These are phyloP conservation scores for Xylaria sp. DNA, from an alignment of 2,329 filamentous ascomycete genomes.

Conservation along the genomic window DNA sequence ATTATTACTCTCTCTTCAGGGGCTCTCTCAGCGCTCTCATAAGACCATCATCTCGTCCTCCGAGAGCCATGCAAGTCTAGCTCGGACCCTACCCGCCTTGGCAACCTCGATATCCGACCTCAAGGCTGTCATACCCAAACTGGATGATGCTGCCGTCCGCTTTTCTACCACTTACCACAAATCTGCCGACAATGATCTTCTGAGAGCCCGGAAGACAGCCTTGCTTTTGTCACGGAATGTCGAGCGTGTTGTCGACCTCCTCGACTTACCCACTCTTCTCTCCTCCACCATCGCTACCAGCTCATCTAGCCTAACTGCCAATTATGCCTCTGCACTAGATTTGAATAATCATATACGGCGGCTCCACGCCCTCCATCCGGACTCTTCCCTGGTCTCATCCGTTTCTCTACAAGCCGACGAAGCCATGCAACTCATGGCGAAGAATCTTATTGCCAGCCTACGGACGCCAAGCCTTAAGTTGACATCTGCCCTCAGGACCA, in stretches of 20 bases:
- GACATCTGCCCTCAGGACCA: conserved; percentile 87
- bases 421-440: conserved; percentile 88
- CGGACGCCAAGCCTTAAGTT: conserved; percentile 84
- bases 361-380: conserved; percentile 82
- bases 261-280: conserved; percentile 88
- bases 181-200: conserved; percentile 72
- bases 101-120: conserved; percentile 73
- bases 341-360: conserved; percentile 93
- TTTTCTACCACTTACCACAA: conserved; percentile 89
- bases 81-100: conserved; percentile 76
- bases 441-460: conserved; percentile 81
- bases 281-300: conserved; percentile 77
- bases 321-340: conserved; percentile 90
- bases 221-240: conserved; percentile 86
- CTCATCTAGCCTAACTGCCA: conserved; percentile 66
- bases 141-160: conserved; percentile 79
- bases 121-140: conserved; percentile 75
- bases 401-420: conserved; percentile 82
- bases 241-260: conserved; percentile 87
- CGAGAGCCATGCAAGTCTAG: conserved; percentile 78
- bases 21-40: conserved; percentile 88
- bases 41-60: conserved; percentile 84
- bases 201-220: conserved; percentile 80
- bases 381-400: conserved; percentile 77
- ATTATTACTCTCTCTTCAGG: conserved; percentile 83